phyloP scores from a whole-genome alignment of 75 land plant species.

The Pinus albicaulis region DNA sequence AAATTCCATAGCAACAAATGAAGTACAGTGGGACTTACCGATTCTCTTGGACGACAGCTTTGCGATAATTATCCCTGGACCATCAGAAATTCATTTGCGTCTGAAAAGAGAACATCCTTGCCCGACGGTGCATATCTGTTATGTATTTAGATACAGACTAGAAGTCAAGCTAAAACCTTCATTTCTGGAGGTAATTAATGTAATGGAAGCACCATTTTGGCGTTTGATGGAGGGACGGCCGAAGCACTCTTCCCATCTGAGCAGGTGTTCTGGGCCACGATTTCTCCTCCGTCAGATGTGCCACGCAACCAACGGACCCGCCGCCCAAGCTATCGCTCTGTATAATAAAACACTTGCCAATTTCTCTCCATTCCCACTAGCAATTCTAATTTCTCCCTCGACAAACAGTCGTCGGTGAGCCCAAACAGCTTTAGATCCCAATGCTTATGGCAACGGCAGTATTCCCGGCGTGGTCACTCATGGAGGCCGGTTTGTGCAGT shows the following conservation, averaged over 20 bases:
- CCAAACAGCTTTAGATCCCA: too few relatives aligned
- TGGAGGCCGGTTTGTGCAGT: slow-evolving; percentile 71
- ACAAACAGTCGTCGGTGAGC: too few relatives aligned
- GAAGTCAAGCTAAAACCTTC: too few relatives aligned
- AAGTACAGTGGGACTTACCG: neutral
- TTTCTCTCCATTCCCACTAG: slow-evolving; percentile 6
- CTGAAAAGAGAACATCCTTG: too few relatives aligned
- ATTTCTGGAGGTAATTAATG: too few relatives aligned
- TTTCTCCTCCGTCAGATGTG: slow-evolving; percentile 44
- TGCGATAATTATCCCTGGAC: too few relatives aligned
- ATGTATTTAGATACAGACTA: too few relatives aligned
- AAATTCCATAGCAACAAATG: slow-evolving; percentile 66
- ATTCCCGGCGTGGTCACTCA: slow-evolving; percentile 53
- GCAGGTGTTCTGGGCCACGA: slow-evolving; percentile 73
- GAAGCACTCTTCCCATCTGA: slow-evolving; percentile 71
- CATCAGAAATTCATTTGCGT: too few relatives aligned
- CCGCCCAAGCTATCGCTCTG: slow-evolving; percentile 46
- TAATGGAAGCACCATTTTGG: too few relatives aligned
- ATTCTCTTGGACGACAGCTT: too few relatives aligned
- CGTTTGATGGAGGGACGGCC: slow-evolving; percentile 69
- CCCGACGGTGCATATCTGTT: too few relatives aligned
- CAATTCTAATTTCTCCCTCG: neutral
- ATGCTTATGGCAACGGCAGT: too few relatives aligned
- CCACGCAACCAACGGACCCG: slow-evolving; percentile 53
- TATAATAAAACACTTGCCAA: slow-evolving; percentile 34